Percentiles rank a stretch among this genome's conserved stretches.
phyloP scores from a whole-genome alignment of 1,284 basidiomycete species.

The Trametes sp. region DNA sequence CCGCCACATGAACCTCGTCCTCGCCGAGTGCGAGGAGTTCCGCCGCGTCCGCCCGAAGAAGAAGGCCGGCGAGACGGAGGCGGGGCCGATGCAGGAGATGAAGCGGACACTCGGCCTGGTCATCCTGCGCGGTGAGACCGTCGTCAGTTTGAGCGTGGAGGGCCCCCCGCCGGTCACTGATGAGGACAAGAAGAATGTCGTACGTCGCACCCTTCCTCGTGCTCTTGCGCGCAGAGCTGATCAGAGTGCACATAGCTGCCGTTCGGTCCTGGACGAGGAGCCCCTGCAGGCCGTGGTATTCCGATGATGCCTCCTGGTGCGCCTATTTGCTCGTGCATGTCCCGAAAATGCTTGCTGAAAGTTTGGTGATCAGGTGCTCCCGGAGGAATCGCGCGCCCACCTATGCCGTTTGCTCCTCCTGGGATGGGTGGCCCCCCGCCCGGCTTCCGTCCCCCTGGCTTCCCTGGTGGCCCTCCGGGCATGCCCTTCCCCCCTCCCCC shows the following conservation, averaged over 20 bases:
- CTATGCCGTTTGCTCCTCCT: conserved; percentile 86
- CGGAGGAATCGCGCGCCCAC: conserved; percentile 79
- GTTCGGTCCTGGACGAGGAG: conserved; percentile 91
- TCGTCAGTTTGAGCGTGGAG: conserved; percentile 95
- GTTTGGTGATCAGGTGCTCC: conserved; percentile 60
- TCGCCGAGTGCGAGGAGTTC: conserved; percentile 98
- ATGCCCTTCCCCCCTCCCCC: conserved; percentile 74
- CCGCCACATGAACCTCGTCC: conserved; percentile 99
- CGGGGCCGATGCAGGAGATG: conserved; percentile 90
- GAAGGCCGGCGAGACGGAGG: conserved; percentile 76
- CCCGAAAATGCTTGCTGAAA: too few species aligned
- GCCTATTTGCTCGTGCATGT: conserved; percentile 41
- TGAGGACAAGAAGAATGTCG: conserved; percentile 84
- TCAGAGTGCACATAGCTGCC: conserved; percentile 67
- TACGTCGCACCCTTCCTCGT: conserved; percentile 41
- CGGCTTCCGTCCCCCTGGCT: conserved; percentile 85
- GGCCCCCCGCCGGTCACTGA: conserved; percentile 95
- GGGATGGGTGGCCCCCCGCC: conserved; percentile 82
- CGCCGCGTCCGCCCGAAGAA: conserved; percentile 88
- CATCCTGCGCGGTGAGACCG: conserved; percentile 95
- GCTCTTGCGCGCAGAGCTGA: not conserved
- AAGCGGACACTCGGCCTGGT: conserved; percentile 96
- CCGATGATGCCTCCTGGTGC: conserved; percentile 92
- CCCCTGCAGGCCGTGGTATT: conserved; percentile 97
- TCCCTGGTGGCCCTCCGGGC: conserved; percentile 58